Percentiles rank a stretch among this genome's conserved stretches.
phyloP scores from a whole-genome alignment of 75 land plant species.

The Gnetum montanum region DNA sequence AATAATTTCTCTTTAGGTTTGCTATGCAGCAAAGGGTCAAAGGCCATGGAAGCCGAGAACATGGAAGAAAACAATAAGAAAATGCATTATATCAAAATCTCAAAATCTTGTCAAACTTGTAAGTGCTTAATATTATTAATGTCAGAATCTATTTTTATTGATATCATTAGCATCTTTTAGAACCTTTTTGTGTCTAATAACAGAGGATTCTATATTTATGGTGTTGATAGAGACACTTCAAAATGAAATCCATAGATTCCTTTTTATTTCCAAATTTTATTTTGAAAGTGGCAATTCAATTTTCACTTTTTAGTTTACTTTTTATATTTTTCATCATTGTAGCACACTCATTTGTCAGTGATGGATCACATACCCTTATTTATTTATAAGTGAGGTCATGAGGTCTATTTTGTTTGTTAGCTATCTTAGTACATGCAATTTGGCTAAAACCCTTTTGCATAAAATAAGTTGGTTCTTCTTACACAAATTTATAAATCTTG shows the following conservation, averaged over 20 bases:
- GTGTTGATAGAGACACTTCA: too few relatives aligned
- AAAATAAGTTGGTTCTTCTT: too few relatives aligned
- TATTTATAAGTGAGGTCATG: too few relatives aligned
- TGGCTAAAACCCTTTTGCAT: too few relatives aligned
- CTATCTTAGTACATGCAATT: too few relatives aligned
- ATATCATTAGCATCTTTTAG: background rate
- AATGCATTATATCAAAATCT: constrained; percentile 80
- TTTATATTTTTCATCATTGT: too few relatives aligned
- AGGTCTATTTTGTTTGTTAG: too few relatives aligned
- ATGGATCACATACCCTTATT: too few relatives aligned
- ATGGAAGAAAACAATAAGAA: constrained; percentile 68
- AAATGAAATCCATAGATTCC: background rate
- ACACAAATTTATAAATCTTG: too few relatives aligned
- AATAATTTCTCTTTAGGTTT: too few relatives aligned
- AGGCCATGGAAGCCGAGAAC: constrained; percentile 76
- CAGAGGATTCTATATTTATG: background rate
- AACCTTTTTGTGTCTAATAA: background rate
- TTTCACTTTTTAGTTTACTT: too few relatives aligned
- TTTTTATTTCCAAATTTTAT: background rate
- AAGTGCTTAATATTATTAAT: constrained; percentile 11
- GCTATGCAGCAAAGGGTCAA: constrained; percentile 69
- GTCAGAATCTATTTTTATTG: background rate
- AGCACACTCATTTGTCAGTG: too few relatives aligned
- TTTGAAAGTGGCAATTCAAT: background rate
- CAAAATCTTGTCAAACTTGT: constrained; percentile 69